Evolutionary conservation across 1,284 basidiomycete species (phyloP).

Genomic region (Ustilago curta): DNA sequence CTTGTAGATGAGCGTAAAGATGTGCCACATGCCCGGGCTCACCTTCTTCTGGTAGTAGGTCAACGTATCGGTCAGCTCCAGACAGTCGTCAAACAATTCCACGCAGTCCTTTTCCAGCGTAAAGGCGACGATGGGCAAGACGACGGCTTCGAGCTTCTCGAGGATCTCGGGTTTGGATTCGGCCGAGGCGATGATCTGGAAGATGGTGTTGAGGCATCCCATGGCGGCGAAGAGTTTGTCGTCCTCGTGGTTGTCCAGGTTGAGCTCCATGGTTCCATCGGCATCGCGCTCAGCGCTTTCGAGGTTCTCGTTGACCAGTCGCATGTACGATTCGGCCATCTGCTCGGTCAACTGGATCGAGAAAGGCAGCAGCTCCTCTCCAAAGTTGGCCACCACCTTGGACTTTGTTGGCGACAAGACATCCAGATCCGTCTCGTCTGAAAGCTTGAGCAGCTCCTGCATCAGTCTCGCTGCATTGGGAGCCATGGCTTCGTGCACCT

Average conservation of each 20-base stretch:
- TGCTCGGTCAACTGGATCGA: constrained; percentile 83
- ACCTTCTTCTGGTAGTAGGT: constrained; percentile 85
- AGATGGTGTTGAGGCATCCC: constrained; percentile 75
- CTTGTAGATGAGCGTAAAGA: constrained; percentile 84
- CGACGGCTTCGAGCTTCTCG: constrained; percentile 81
- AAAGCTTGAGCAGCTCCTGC: constrained; percentile 87
- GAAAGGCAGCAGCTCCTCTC: constrained; percentile 85
- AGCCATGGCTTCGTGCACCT: constrained; percentile 79
- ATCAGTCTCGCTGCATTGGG: constrained; percentile 87
- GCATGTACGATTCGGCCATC: constrained; percentile 74
- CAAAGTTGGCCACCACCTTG: constrained; percentile 85
- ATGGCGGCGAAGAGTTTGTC: constrained; percentile 76
- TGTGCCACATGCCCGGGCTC: constrained; percentile 84
- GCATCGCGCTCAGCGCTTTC: constrained; percentile 73
- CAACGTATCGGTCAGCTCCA: constrained; percentile 84
- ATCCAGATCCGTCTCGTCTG: constrained; percentile 89
- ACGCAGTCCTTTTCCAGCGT: constrained; percentile 74
- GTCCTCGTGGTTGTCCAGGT: constrained; percentile 78
- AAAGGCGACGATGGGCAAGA: constrained; percentile 81
- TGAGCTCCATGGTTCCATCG: constrained; percentile 70
- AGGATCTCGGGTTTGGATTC: constrained; percentile 82
- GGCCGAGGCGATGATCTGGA: constrained; percentile 75
- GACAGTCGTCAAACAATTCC: constrained; percentile 86
- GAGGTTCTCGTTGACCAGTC: constrained; percentile 70
- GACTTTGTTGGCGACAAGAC: constrained; percentile 83